Evolutionary conservation across 1,284 basidiomycete species (phyloP), one percentile per base, ranked within the genome.

Genomic region (Pholiota adiposa): DNA sequence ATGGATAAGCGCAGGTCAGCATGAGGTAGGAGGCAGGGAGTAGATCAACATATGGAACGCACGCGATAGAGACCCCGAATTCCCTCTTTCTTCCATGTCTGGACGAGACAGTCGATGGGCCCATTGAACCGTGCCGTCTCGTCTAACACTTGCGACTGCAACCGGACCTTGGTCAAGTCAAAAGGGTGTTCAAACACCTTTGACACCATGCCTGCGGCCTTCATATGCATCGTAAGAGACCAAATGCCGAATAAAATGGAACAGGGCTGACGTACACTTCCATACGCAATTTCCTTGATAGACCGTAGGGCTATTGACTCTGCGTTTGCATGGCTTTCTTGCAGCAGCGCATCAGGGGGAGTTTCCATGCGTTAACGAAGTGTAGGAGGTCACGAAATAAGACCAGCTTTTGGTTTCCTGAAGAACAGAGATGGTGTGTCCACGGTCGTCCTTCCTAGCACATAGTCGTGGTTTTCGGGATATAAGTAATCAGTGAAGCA

Each of bases 111-210:
- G 75, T 95, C 92, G 46, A 92, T 71, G 0, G 92, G 92, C 0
- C 93, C 93, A 21, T 76, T 84, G 75, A 93, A 96, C 18, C 87
- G 82, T 33, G 86, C 81, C 8, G 85, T 82, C 16, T 81, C 75
- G 67, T 94, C 90, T 41, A 93, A 82, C 4, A 93, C 90, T 72
- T 94, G 93, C 12, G 89, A 84, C 75, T 95, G 93, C 19, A 96
- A 79, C 55, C 92, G 84, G 64, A 93, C 93, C 76, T 94, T 93
- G 63, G 90, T 89, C 36, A 94, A 80, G 77, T 94, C 93, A 70
- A 94, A 93, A 1, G 92, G 92, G 68, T 94, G 91, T 75, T 94
- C 93, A 66, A 94, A 89, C 18, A 93, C 81, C 75, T 94, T 93
- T 33, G 92, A 89, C 9, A 83, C 79, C 79, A 94, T 91, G n/a